Conservation (phyloP, 2,329 filamentous ascomycete genomes). For the Diaporthe amygdali region DNA sequence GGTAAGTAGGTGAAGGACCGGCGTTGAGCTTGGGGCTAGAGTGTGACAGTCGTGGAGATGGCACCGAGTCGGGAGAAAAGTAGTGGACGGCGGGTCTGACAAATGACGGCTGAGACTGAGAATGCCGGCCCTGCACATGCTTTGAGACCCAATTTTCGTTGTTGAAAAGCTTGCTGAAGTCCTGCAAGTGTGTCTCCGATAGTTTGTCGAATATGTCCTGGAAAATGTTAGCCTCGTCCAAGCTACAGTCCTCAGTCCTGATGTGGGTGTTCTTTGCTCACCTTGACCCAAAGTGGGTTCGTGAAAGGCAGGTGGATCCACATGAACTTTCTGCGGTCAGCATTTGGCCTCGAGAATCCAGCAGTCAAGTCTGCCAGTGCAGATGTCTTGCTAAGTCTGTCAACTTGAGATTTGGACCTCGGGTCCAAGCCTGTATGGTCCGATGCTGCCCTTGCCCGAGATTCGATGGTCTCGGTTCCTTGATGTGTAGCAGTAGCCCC, state of each 20-base stretch:
- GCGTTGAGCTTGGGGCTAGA: slow-evolving; percentile 17
- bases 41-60: slow-evolving; percentile 30
- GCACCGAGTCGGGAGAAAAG: slow-evolving; percentile 37
- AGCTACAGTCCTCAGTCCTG: slow-evolving; percentile 28
- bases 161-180: slow-evolving; percentile 43
- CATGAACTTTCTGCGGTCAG: slow-evolving; percentile 53
- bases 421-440: slow-evolving; percentile 2
- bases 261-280: slow-evolving; percentile 30
- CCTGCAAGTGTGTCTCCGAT: slow-evolving; percentile 46
- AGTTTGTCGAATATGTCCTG: slow-evolving; percentile 45
- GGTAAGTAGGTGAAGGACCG: slow-evolving; percentile 35
- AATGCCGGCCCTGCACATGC: slow-evolving; percentile 45
- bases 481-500: neutral
- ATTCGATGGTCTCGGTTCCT: neutral
- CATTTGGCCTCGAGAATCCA: slow-evolving; percentile 46
- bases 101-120: slow-evolving; percentile 44
- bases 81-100: slow-evolving; percentile 43
- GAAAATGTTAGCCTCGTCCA: slow-evolving; percentile 26
- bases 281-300: slow-evolving; percentile 64
- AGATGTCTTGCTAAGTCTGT: slow-evolving; percentile 24
- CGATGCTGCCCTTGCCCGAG: neutral
- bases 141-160: slow-evolving; percentile 48
- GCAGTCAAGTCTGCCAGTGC: slow-evolving; percentile 39
- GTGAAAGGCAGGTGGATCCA: slow-evolving; percentile 65
- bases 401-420: neutral